Conservation (phyloP, 225 moss, liverwort and hornwort genomes). For the Physcomitrium patens region DNA sequence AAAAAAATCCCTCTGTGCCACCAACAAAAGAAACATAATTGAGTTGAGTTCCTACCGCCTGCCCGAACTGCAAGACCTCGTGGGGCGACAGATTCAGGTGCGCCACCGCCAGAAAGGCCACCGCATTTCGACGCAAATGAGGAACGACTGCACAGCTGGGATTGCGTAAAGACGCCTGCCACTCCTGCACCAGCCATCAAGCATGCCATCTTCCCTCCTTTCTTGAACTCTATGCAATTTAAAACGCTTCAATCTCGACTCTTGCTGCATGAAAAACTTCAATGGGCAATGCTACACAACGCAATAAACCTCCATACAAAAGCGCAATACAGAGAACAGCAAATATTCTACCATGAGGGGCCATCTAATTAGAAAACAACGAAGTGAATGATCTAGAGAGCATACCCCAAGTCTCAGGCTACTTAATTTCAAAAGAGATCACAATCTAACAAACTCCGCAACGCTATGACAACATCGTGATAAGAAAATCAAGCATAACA, state of each 20-base stretch:
- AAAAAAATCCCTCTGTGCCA: neutral
- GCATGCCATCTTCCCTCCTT: conserved; percentile 40
- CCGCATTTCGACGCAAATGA: conserved; percentile 35
- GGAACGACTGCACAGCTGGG: conserved; percentile 46
- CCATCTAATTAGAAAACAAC: neutral
- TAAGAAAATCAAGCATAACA: neutral
- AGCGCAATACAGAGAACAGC: neutral
- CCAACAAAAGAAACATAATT: neutral
- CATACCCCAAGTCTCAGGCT: neutral
- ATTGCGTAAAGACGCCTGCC: conserved; percentile 25
- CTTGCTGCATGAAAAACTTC: conserved; percentile 7
- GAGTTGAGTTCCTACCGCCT: conserved; percentile 36
- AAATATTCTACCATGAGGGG: neutral
- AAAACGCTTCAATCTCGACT: conserved; percentile 18
- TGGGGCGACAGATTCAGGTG: neutral
- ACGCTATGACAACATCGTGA: neutral
- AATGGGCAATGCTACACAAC: neutral
- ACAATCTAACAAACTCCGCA: neutral
- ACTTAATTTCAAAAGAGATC: neutral
- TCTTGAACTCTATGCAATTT: neutral
- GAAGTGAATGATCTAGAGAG: neutral
- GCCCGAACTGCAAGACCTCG: conserved; percentile 38
- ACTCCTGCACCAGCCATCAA: conserved; percentile 46
- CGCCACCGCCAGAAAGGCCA: conserved; percentile 15
- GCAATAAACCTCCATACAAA: neutral